Evolutionary conservation across 805 yeast species (phyloP).

Genomic region (Barnettozyma wickerhamii): DNA sequence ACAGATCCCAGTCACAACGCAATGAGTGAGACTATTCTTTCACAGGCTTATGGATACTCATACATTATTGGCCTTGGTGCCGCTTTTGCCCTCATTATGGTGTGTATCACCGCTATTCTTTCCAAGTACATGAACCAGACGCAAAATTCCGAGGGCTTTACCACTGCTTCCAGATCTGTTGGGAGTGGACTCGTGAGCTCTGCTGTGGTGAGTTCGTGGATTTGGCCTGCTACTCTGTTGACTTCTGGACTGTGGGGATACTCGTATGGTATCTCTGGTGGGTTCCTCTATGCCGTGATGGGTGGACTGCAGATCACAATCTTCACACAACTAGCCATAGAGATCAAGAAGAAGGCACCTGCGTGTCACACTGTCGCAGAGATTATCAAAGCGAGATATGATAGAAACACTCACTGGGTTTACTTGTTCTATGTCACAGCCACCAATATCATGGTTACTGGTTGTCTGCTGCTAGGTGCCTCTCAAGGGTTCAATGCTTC

Average conservation of each 20-base stretch:
- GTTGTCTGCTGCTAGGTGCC: slow-evolving; percentile 42
- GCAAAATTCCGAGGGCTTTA: slow-evolving; percentile 37
- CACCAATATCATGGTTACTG: slow-evolving; percentile 34
- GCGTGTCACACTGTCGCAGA: slow-evolving; percentile 39
- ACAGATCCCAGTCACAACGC: too few relatives aligned
- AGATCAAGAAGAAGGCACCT: slow-evolving; percentile 38
- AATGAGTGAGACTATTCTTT: slow-evolving; percentile 12
- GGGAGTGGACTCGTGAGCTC: slow-evolving; percentile 39
- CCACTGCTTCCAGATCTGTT: slow-evolving; percentile 38
- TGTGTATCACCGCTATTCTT: slow-evolving; percentile 29
- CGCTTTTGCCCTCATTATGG: slow-evolving; percentile 38
- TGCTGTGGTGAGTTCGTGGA: slow-evolving; percentile 43
- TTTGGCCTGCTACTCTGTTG: slow-evolving; percentile 40
- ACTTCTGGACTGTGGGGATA: slow-evolving; percentile 38
- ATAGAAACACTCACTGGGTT: slow-evolving; percentile 32
- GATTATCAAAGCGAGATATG: slow-evolving; percentile 33
- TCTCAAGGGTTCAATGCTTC: slow-evolving; percentile 36
- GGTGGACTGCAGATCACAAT: slow-evolving; percentile 34
- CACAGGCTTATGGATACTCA: slow-evolving; percentile 30
- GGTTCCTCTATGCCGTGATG: slow-evolving; percentile 29
- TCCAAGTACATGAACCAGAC: slow-evolving; percentile 35
- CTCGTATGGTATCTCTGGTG: slow-evolving; percentile 38
- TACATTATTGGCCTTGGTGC: slow-evolving; percentile 41
- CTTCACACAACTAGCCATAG: slow-evolving; percentile 34
- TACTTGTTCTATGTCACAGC: slow-evolving; percentile 33